A percentile compares a stretch with the other conserved stretches of the same genome.
These are phyloP conservation scores for Collybiopsis confluens DNA, from an alignment of 768 basidiomycete genomes.

Conservation along the genomic window DNA sequence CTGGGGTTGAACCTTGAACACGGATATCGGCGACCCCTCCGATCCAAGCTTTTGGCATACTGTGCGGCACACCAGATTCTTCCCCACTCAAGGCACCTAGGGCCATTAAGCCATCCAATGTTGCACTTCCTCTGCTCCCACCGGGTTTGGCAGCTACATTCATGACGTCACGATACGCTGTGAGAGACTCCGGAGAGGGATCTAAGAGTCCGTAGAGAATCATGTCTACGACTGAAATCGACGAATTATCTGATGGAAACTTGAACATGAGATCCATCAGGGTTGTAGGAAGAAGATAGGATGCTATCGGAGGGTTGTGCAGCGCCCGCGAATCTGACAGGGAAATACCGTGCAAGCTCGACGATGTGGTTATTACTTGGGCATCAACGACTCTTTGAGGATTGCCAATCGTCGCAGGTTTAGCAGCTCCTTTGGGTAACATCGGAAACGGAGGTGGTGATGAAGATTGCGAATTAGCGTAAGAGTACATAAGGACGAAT, in stretches of 20 bases:
- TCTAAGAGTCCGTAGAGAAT: constrained; percentile 4
- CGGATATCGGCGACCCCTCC: constrained; percentile 1
- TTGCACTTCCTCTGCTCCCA: neutral
- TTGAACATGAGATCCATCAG: neutral
- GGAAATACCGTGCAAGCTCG: neutral
- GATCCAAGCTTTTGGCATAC: constrained; percentile 5
- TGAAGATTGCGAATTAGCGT: neutral
- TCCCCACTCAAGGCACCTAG: constrained; percentile 1
- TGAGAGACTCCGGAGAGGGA: neutral
- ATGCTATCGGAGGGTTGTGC: neutral
- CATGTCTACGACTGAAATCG: neutral
- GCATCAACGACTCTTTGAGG: neutral
- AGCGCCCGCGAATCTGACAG: neutral
- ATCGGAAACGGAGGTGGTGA: neutral
- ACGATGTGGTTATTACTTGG: neutral
- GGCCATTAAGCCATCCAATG: neutral
- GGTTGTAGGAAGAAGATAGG: neutral
- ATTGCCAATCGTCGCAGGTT: neutral
- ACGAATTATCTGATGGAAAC: neutral
- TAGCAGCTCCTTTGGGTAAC: constrained; percentile 5
- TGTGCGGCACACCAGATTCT: neutral
- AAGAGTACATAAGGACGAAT: constrained; percentile 3
- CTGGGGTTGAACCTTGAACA: neutral
- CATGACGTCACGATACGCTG: neutral
- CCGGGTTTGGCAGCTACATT: neutral